Evolutionary conservation across 345 rosid species (phyloP), one percentile per base, ranked within the genome.

Genomic region (Raphanus sativus): DNA sequence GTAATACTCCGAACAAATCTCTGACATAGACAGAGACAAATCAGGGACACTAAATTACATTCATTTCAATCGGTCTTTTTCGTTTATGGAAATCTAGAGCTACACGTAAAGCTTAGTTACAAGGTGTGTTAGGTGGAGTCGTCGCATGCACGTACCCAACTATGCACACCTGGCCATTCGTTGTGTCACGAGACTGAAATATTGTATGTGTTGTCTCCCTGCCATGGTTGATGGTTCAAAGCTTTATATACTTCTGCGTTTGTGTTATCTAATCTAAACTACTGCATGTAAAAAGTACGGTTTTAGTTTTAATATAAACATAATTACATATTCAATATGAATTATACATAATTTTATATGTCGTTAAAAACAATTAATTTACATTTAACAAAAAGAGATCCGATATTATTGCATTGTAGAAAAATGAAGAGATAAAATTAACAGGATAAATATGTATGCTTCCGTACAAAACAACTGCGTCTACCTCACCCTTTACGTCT

Each of bases 1-100:
- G 70, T 8, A 40, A 68, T 67, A 73, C 65, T 60, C 70, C 63
- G 42, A 32, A 62, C 66, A 62, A 62, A 62, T 62, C 42, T 63
- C 70, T 40, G 75, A 80, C 66, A 30, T 55, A 32, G 82, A 80
- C 79, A 80, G 34, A 63, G 79, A 80, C 79, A 69, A 40, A 69
- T 69, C 72, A n/a, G 36, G 33, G 61, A 69, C 75, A 80, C 11
- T 63, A 71, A 55, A 45, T 52, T 28, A 74, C 75, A 74, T 74
- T 80, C 75, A 74, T 69, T 62, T 74, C 79, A 60, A 36, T 21
- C 60, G 3, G 16, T 72, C 56, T 15, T 48, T 48, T 66, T 78
- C 62, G 59, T 34, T 54, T 79, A 74, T 79, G 79, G 82, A 69
- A 62, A 6, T 38, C n/a, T 3, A 69, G 52, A 30, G 71, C 63